phyloP scores from a whole-genome alignment of 2,329 filamentous ascomycete genomes.

The Colletotrichum ledebouriae region DNA sequence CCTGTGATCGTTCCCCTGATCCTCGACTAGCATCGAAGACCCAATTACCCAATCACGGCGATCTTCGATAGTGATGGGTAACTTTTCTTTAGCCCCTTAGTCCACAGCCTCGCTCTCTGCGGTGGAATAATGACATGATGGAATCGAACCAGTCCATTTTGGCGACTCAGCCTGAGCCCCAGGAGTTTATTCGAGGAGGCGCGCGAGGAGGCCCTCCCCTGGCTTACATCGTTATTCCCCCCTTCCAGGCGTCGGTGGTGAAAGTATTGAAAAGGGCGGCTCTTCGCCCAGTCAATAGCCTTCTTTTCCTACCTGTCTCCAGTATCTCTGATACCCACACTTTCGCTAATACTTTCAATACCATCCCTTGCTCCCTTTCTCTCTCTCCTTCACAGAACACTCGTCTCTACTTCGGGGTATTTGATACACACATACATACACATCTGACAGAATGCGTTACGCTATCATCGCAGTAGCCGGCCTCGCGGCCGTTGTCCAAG shows the following conservation, averaged over 20 bases:
- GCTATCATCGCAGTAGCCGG: constrained; percentile 40
- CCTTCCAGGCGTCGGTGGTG: neutral
- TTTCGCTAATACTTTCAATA: constrained; percentile 44
- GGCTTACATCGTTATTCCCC: constrained; percentile 10
- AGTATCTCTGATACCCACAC: constrained; percentile 46
- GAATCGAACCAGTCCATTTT: constrained; percentile 10
- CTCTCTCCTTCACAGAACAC: constrained; percentile 22
- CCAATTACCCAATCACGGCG: constrained; percentile 20
- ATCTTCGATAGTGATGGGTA: constrained; percentile 18
- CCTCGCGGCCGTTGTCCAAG: constrained; percentile 40
- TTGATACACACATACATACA: constrained; percentile 19
- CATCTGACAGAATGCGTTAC: constrained; percentile 41
- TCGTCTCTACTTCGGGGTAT: constrained; percentile 13
- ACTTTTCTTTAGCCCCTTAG: neutral
- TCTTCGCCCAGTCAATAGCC: constrained; percentile 3
- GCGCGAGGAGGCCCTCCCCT: constrained; percentile 10
- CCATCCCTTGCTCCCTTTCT: constrained; percentile 13
- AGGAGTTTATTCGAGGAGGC: constrained; percentile 29
- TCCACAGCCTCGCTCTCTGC: constrained; percentile 6
- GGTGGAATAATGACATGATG: constrained; percentile 26
- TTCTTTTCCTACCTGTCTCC: constrained; percentile 26
- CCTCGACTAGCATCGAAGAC: constrained; percentile 26
- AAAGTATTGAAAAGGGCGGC: constrained; percentile 40
- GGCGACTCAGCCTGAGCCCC: constrained; percentile 27
- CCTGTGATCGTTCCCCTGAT: constrained; percentile 40